Evolutionary conservation across 768 basidiomycete species (phyloP).

Genomic region (Rhizopogon vinicolor): DNA sequence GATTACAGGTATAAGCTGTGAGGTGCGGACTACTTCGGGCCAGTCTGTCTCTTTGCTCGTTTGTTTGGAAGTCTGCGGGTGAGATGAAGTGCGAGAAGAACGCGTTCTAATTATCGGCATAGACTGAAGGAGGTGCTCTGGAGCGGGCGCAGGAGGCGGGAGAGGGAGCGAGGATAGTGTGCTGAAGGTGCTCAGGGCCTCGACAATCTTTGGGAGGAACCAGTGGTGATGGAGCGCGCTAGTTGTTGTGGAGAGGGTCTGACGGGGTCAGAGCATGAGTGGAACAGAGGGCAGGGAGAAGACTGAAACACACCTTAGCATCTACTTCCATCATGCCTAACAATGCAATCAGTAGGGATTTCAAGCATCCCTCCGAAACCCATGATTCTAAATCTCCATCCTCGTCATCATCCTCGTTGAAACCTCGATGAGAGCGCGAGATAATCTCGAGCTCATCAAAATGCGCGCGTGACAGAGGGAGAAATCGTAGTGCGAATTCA

Average conservation of each 20-base stretch:
- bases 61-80: conserved; percentile 19
- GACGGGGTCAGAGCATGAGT: not conserved
- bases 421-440: conserved; percentile 24
- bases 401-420: conserved; percentile 39
- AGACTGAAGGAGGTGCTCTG: conserved; percentile 14
- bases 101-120: conserved; percentile 42
- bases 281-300: not conserved
- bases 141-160: conserved; percentile 49
- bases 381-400: conserved; percentile 39
- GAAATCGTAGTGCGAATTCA: conserved; percentile 69
- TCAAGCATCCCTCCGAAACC: conserved; percentile 64
- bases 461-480: conserved; percentile 47
- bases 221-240: not conserved
- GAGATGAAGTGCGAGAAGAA: conserved; percentile 29
- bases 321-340: conserved; percentile 47
- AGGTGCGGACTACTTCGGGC: conserved; percentile 33
- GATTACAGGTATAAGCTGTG: conserved; percentile 67
- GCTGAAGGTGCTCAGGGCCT: conserved; percentile 6
- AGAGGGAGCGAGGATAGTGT: conserved; percentile 43
- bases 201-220: not conserved
- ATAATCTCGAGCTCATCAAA: conserved; percentile 64
- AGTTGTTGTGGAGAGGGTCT: not conserved
- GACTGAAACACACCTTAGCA: conserved; percentile 19
- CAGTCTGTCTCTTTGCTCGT: not conserved
- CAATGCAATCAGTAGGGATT: conserved; percentile 58